Evolutionary conservation across 345 rosid genomes (phyloP).

Genomic region (Pugionium dolabratum): DNA sequence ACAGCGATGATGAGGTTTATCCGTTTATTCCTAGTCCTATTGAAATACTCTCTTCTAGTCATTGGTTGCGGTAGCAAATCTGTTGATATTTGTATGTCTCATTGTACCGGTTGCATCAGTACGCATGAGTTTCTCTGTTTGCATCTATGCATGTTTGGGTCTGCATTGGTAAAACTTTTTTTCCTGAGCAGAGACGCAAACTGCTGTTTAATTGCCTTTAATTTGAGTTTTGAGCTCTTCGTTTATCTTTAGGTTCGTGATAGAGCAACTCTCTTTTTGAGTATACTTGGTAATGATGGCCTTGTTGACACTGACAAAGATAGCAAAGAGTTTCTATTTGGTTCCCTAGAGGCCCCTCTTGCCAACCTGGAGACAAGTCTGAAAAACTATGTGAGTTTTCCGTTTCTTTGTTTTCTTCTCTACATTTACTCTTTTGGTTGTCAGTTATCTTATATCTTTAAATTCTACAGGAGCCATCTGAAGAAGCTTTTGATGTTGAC

Average conservation of each 20-base stretch:
- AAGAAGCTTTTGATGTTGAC: slow-evolving; percentile 73
- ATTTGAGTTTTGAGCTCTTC: not conserved
- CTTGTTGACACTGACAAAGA: slow-evolving; percentile 60
- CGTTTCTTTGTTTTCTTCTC: slow-evolving; percentile 25
- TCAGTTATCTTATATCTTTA: slow-evolving; percentile 34
- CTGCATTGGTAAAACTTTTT: not conserved
- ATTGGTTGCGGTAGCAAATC: slow-evolving; percentile 14
- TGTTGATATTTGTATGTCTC: slow-evolving; percentile 6
- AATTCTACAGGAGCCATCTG: slow-evolving; percentile 72
- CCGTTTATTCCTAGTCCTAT: slow-evolving; percentile 2
- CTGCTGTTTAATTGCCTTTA: slow-evolving; percentile 5
- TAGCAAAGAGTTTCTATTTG: slow-evolving; percentile 71
- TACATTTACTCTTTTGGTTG: slow-evolving; percentile 3
- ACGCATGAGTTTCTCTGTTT: slow-evolving; percentile 5
- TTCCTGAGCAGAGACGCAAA: slow-evolving; percentile 15
- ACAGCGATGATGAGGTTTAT: slow-evolving; percentile 98
- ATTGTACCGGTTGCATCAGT: slow-evolving; percentile 5
- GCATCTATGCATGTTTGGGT: slow-evolving; percentile 11
- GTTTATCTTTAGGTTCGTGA: slow-evolving; percentile 76
- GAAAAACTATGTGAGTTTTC: slow-evolving; percentile 73
- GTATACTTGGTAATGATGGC: slow-evolving; percentile 70
- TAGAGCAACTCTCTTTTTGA: slow-evolving; percentile 88
- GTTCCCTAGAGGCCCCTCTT: slow-evolving; percentile 76
- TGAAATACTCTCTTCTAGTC: slow-evolving; percentile 17
- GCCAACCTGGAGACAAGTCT: slow-evolving; percentile 86